Evolutionary conservation across 495 filamentous ascomycete species (phyloP), one percentile per base, ranked within the genome.

Genomic region (Xylaria curta): DNA sequence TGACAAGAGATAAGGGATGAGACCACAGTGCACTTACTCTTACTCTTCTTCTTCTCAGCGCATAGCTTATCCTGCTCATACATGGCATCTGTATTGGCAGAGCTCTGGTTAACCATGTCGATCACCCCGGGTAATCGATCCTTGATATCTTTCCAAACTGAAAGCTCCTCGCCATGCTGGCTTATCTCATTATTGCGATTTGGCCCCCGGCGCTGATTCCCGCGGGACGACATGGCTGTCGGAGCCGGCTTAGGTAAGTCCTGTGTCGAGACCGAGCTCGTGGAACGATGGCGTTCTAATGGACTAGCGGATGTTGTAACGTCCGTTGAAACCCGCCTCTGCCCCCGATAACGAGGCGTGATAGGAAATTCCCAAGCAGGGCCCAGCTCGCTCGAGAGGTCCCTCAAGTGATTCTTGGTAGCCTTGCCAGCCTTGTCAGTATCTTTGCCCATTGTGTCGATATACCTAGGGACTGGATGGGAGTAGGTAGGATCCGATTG

Each of bases 131-230:
- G 79, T 9, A 85, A 70, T 68, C 84, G 81, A 4, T 83, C 82
- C 71, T 84, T 84, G 74, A 83, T 75, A n/a, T 80, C 77, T 59
- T 79, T 76, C 85, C 85, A 87, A 24, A 85, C 72, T 21, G 78
- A 75, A 15, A 82, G 76, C 68, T 87, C 85, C 54, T 87, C 85
- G 24, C 85, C 85, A 67, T 84, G 82, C 64, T 78, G 76, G 15
- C 80, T 79, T 49, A 77, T 80, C 66, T 83, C 82, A 56, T 80
- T 85, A 72, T 85, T 85, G 67, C 84, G 81, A 77, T 84, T 85
- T 8, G 83, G 81, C 7, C 83, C 84, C 51, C 85, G 83, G 6
- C 81, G 75, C 46, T 82, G 82, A 46, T 84, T 82, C 24, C 81
- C 84, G 51, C 85, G 79, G 0, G 82, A 81, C 26, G 83, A 82